phyloP scores from a whole-genome alignment of 495 filamentous ascomycete genomes.

The Trichocladium uniseriatum region DNA sequence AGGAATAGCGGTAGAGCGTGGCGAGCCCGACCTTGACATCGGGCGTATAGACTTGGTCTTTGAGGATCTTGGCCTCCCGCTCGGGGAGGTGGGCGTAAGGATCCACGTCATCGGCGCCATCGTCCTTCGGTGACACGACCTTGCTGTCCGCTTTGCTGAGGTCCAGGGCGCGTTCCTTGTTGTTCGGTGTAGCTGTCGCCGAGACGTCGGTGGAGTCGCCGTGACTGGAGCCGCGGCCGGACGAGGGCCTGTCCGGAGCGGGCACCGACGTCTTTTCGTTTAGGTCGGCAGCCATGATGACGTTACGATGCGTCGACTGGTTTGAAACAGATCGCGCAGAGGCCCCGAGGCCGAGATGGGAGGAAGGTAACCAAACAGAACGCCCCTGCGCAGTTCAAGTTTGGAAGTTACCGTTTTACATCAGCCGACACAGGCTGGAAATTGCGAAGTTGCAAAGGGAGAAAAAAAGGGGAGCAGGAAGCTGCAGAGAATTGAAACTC shows the following conservation, averaged over 20 bases:
- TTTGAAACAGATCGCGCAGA: background rate
- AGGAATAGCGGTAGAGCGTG: slow-evolving; percentile 72
- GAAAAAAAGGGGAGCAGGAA: no score
- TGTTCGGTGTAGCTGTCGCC: background rate
- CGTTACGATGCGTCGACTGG: background rate
- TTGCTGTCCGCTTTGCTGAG: slow-evolving; percentile 46
- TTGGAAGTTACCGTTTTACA: no score
- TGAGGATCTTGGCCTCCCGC: slow-evolving; percentile 55
- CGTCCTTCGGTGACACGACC: slow-evolving; percentile 25
- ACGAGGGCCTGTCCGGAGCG: background rate
- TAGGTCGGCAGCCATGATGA: slow-evolving; percentile 17
- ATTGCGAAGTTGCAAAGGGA: no score
- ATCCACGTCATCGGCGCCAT: slow-evolving; percentile 36
- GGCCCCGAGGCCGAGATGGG: background rate
- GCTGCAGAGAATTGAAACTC: no score
- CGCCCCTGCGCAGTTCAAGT: no score
- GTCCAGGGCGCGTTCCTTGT: background rate
- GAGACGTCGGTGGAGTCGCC: slow-evolving; percentile 28
- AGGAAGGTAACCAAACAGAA: no score
- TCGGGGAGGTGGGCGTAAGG: slow-evolving; percentile 47
- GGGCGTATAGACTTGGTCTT: slow-evolving; percentile 61
- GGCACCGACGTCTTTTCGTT: slow-evolving; percentile 22
- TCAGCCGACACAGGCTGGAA: no score
- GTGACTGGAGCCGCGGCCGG: slow-evolving; percentile 26
- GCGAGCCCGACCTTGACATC: slow-evolving; percentile 54